phyloP scores from a whole-genome alignment of 768 basidiomycete genomes.

The Boletus pseudopeckii region DNA sequence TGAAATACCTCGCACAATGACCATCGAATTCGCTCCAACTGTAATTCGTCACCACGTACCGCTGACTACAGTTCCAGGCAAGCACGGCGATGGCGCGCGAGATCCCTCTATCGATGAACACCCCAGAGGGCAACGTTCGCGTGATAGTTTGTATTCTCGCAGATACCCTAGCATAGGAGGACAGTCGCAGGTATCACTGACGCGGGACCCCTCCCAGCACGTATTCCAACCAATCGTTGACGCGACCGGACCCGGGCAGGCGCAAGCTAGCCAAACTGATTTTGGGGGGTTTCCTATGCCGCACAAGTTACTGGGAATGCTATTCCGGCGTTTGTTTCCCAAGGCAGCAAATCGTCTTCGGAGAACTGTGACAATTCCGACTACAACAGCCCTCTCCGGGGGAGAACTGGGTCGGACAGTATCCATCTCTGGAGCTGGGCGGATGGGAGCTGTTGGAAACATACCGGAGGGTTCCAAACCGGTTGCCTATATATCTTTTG shows the following conservation, averaged over 20 bases:
- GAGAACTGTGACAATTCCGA: conserved; percentile 73
- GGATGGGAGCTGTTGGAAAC: conserved; percentile 12
- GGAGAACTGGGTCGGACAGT: conserved; percentile 28
- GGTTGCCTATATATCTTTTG: conserved; percentile 83
- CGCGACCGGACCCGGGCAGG: conserved; percentile 9
- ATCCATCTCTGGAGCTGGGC: conserved; percentile 16
- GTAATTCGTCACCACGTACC: conserved; percentile 27
- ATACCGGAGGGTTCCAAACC: conserved; percentile 40
- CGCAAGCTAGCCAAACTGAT: conserved; percentile 38
- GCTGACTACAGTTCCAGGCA: conserved; percentile 27
- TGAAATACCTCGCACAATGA: conserved; percentile 41
- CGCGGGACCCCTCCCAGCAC: conserved; percentile 15
- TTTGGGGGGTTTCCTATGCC: conserved; percentile 80
- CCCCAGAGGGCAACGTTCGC: conserved; percentile 5
- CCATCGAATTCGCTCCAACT: conserved; percentile 50
- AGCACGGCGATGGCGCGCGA: conserved; percentile 14
- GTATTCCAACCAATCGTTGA: conserved; percentile 12
- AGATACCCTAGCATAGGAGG: conserved; percentile 11
- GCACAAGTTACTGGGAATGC: conserved; percentile 44
- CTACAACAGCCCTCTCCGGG: conserved; percentile 53
- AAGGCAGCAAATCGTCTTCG: conserved; percentile 52
- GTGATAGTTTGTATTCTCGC: conserved; percentile 11
- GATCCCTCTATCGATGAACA: conserved; percentile 5
- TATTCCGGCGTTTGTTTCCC: conserved; percentile 64
- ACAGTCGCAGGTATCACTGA: conserved; percentile 13